phyloP scores from a whole-genome alignment of 1,139 yeast species.

The Geotrichum reessii region DNA sequence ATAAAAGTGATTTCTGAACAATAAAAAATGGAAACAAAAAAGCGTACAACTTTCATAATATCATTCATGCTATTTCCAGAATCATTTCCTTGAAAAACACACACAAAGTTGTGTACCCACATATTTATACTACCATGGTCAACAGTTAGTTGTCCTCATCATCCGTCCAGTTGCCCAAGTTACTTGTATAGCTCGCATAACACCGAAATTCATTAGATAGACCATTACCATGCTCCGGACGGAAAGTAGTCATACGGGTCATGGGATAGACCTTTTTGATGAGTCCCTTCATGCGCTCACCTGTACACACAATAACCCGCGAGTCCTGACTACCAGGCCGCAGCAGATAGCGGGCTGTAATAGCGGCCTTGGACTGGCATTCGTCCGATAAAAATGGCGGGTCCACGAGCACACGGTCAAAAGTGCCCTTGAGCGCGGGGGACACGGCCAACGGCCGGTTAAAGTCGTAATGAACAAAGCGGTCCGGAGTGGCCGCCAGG shows the following conservation, averaged over 20 bases:
- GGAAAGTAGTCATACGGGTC: slow-evolving; percentile 55
- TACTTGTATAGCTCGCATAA: slow-evolving; percentile 67
- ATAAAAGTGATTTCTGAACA: no score
- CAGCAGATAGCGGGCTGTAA: slow-evolving; percentile 60
- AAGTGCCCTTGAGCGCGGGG: slow-evolving; percentile 51
- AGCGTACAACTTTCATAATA: no score
- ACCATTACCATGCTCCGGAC: slow-evolving; percentile 79
- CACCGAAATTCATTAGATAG: slow-evolving; percentile 83
- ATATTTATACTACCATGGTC: no score
- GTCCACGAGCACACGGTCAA: slow-evolving; percentile 73
- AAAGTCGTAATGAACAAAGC: slow-evolving; percentile 71
- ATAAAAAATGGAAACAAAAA: no score
- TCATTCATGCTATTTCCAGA: no score
- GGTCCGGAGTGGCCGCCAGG: slow-evolving; percentile 54
- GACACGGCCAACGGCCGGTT: slow-evolving; percentile 61
- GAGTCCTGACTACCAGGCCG: slow-evolving; percentile 26
- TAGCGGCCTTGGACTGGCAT: slow-evolving; percentile 68
- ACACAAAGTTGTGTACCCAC: no score
- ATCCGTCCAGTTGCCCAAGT: slow-evolving; percentile 39
- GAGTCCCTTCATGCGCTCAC: slow-evolving; percentile 73
- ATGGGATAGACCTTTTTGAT: slow-evolving; percentile 60
- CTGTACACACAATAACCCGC: slow-evolving; percentile 64
- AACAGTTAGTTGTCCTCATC: not conserved
- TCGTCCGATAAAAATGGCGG: slow-evolving; percentile 82
- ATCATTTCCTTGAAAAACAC: no score